phyloP scores from a whole-genome alignment of 805 yeast genomes.

The Metschnikowia lunata region DNA sequence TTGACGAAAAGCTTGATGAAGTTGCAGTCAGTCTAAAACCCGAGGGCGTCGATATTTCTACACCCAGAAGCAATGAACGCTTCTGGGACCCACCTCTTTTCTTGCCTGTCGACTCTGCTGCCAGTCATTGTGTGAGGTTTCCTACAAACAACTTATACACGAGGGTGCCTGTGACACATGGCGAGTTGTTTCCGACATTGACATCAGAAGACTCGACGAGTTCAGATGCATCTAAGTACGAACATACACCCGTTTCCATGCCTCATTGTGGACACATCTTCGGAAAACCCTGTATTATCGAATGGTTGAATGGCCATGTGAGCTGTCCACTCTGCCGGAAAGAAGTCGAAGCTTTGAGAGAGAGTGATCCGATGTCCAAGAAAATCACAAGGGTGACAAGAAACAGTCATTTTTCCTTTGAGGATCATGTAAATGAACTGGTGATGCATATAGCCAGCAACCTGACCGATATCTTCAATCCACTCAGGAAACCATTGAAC shows the following conservation, averaged over 20 bases:
- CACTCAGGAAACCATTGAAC: slow-evolving; percentile 32
- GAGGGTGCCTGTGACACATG: slow-evolving; percentile 4
- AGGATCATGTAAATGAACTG: slow-evolving; percentile 15
- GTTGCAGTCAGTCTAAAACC: neutral
- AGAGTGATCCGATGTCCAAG: slow-evolving; percentile 7
- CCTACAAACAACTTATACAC: slow-evolving; percentile 9
- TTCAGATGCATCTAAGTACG: slow-evolving; percentile 2
- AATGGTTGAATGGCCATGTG: slow-evolving; percentile 16
- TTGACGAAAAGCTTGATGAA: slow-evolving; percentile 1
- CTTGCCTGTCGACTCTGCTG: slow-evolving; percentile 13
- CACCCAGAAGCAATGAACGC: neutral
- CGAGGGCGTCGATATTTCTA: slow-evolving; percentile 5
- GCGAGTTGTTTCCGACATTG: slow-evolving; percentile 13
- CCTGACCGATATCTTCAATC: slow-evolving; percentile 37
- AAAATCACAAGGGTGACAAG: slow-evolving; percentile 7
- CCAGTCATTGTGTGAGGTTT: slow-evolving; percentile 8
- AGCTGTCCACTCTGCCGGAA: slow-evolving; percentile 18
- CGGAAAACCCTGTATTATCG: slow-evolving; percentile 17
- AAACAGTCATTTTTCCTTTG: slow-evolving; percentile 10
- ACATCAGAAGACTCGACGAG: slow-evolving; percentile 2
- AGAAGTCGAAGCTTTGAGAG: slow-evolving; percentile 14
- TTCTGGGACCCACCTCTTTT: slow-evolving; percentile 14
- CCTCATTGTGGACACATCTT: slow-evolving; percentile 17
- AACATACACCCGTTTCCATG: slow-evolving; percentile 15
- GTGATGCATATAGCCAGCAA: slow-evolving; percentile 23